Conservation (phyloP, 768 basidiomycete species). For the Trametes maxima region DNA sequence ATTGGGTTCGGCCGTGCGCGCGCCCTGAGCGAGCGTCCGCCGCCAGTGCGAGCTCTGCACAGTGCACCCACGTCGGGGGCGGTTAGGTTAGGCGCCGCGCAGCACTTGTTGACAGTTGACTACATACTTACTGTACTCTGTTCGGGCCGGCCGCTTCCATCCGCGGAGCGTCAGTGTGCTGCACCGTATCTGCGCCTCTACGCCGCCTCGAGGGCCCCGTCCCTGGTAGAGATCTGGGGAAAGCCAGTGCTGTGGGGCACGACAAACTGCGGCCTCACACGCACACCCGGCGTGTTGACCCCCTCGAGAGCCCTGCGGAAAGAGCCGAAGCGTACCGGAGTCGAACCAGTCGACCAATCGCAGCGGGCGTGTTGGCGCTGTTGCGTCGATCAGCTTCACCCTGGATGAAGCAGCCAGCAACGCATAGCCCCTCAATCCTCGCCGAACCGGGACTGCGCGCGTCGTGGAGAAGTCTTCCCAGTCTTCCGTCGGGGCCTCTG, state of each 20-base stretch:
- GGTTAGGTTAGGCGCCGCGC: slow-evolving; percentile 1
- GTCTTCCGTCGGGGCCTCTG: not conserved
- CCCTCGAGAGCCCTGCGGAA: no score
- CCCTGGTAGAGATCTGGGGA: no score
- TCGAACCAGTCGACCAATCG: not conserved
- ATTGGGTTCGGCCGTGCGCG: not conserved
- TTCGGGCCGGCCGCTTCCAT: no score
- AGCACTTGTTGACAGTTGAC: slow-evolving; percentile 6
- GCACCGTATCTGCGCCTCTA: no score
- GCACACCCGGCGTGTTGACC: no score
- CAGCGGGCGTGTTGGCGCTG: not conserved
- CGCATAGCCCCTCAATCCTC: slow-evolving; percentile 7
- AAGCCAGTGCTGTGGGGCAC: no score
- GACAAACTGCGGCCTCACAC: no score
- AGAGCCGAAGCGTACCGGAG: not conserved
- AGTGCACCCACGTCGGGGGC: no score
- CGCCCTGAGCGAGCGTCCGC: not conserved
- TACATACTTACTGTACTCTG: no score
- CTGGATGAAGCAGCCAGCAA: not conserved
- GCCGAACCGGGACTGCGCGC: not conserved
- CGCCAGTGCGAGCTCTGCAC: not conserved
- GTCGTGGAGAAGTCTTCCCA: not conserved
- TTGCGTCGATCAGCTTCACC: slow-evolving; percentile 9
- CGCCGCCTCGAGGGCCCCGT: not conserved
- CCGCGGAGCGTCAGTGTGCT: no score